These are phyloP conservation scores for Trichosporon sp. DNA, from an alignment of 1,284 basidiomycete species.

Conservation along the genomic window DNA sequence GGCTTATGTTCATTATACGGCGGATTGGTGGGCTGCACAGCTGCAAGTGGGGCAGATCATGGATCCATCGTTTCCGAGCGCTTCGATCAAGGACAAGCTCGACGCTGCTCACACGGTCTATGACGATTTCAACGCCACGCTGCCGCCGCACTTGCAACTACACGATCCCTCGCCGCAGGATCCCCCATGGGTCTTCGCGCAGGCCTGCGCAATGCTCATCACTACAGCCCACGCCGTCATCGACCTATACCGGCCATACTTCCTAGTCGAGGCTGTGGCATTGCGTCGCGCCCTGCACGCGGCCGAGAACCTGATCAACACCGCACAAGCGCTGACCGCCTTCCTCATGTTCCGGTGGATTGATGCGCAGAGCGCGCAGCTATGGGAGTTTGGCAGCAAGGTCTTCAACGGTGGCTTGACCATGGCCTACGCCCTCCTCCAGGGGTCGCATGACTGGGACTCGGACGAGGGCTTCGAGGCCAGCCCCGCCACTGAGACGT, in stretches of 20 bases:
- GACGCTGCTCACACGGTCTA: background rate
- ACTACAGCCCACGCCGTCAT: background rate
- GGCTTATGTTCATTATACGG: background rate
- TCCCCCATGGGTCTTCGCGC: slow-evolving; percentile 1
- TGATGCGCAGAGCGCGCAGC: background rate
- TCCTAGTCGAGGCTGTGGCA: background rate
- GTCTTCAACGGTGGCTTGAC: slow-evolving; percentile 5
- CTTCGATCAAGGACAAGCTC: background rate
- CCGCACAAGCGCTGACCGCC: background rate
- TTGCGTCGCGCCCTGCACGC: background rate
- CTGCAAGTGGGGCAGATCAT: background rate
- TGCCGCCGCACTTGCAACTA: background rate
- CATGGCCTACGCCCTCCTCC: slow-evolving; percentile 5
- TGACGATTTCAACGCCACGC: background rate
- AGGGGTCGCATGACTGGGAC: background rate
- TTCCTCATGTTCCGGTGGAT: slow-evolving; percentile 3
- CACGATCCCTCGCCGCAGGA: background rate
- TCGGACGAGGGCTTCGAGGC: background rate
- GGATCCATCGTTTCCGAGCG: background rate
- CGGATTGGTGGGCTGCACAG: background rate
- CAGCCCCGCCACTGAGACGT: background rate
- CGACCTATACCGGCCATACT: slow-evolving; percentile 1
- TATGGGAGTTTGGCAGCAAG: background rate
- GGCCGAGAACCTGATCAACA: background rate
- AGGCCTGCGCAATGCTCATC: slow-evolving; percentile 2